Evolutionary conservation across 177 flowering plant genomes (phyloP).

Genomic region (Vitis hybrid): DNA sequence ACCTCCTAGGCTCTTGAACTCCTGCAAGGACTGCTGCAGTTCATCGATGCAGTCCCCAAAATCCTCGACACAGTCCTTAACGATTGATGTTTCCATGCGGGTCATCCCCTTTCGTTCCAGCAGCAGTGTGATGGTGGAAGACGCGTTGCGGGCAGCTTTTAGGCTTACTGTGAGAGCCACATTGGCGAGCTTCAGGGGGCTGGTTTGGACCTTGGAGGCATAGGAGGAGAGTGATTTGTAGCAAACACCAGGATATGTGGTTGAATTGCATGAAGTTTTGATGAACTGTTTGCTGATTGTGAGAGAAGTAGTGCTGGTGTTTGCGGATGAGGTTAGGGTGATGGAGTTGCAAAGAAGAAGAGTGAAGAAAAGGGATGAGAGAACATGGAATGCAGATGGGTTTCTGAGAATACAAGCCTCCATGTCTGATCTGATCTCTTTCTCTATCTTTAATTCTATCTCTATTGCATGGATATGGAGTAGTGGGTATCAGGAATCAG

Average conservation of each 20-base stretch:
- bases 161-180: slow-evolving; percentile 39
- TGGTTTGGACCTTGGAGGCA: slow-evolving; percentile 37
- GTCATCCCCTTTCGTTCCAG: slow-evolving; percentile 17
- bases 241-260: slow-evolving; percentile 47
- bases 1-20: slow-evolving; percentile 18
- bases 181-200: slow-evolving; percentile 32
- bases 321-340: slow-evolving; percentile 2
- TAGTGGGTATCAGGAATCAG: no score
- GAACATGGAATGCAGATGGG: not conserved
- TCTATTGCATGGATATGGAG: not conserved
- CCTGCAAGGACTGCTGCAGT: slow-evolving; percentile 33
- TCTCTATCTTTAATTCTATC: not conserved
- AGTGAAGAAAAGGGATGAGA: slow-evolving; percentile 1
- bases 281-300: slow-evolving; percentile 32
- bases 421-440: slow-evolving; percentile 9
- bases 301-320: slow-evolving; percentile 1
- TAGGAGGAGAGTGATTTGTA: slow-evolving; percentile 42
- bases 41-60: slow-evolving; percentile 43
- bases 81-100: slow-evolving; percentile 19
- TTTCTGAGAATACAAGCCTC: slow-evolving; percentile 3
- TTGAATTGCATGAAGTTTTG: slow-evolving; percentile 36
- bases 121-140: slow-evolving; percentile 20
- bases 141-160: slow-evolving; percentile 25
- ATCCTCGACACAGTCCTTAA: slow-evolving; percentile 47
- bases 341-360: slow-evolving; percentile 13